phyloP scores from a whole-genome alignment of 2,329 filamentous ascomycete genomes.

The Xylaria sp. region DNA sequence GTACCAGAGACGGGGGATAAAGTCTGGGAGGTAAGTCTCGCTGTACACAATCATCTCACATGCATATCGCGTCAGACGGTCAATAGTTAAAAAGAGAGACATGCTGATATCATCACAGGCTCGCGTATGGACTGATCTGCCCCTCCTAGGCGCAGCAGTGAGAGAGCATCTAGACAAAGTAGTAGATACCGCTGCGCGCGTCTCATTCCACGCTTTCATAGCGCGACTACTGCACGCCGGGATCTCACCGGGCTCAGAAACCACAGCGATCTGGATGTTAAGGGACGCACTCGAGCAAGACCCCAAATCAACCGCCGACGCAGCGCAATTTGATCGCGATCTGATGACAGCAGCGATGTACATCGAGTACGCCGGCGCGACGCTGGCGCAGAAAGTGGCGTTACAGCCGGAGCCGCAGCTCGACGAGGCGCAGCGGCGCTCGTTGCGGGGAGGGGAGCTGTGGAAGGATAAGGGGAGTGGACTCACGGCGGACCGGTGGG shows the following conservation, averaged over 20 bases:
- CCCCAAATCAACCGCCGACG: neutral
- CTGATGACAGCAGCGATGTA: slow-evolving; percentile 45
- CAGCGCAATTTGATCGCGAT: slow-evolving; percentile 33
- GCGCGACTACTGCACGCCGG: slow-evolving; percentile 45
- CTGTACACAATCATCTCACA: neutral
- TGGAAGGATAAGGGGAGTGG: slow-evolving; percentile 40
- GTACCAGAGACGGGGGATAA: slow-evolving; percentile 42
- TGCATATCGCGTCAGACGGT: neutral
- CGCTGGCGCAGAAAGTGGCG: slow-evolving; percentile 39
- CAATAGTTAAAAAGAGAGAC: neutral
- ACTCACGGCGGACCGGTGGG: slow-evolving; percentile 44
- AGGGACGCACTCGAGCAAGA: slow-evolving; percentile 46
- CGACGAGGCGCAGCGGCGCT: slow-evolving; percentile 37
- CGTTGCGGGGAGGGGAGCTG: slow-evolving; percentile 41
- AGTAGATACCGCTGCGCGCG: slow-evolving; percentile 27
- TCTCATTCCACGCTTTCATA: slow-evolving; percentile 48
- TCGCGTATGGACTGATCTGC: slow-evolving; percentile 45
- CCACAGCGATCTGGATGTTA: slow-evolving; percentile 47
- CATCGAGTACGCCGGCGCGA: slow-evolving; percentile 46
- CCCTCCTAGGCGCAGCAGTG: slow-evolving; percentile 41
- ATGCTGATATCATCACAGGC: slow-evolving; percentile 30
- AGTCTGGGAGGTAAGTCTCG: slow-evolving; percentile 44
- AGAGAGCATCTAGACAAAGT: slow-evolving; percentile 38
- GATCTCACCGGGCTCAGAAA: slow-evolving; percentile 32
- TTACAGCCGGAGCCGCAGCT: slow-evolving; percentile 39